A percentile compares a stretch with the other conserved stretches of the same genome.
phyloP scores from a whole-genome alignment of 768 basidiomycete genomes.

The Chalciporus sphaerocephalus region DNA sequence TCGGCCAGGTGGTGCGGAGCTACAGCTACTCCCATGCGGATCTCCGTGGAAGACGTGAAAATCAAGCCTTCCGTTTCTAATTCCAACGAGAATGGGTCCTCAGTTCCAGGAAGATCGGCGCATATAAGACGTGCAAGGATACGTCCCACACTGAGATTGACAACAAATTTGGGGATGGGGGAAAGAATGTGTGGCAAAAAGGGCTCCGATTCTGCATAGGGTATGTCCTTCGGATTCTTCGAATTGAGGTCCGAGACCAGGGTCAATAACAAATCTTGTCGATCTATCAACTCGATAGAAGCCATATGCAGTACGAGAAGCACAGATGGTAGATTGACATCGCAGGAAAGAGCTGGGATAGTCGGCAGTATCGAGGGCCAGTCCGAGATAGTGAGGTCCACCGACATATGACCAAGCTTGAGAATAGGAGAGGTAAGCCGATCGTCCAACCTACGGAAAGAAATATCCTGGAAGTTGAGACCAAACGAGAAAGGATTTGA shows the following conservation, averaged over 20 bases:
- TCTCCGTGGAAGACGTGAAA: slow-evolving; percentile 41
- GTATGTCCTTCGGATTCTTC: slow-evolving; percentile 9
- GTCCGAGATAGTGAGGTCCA: slow-evolving; percentile 44
- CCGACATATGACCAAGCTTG: slow-evolving; percentile 32
- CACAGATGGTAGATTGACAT: slow-evolving; percentile 56
- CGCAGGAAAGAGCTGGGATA: slow-evolving; percentile 31
- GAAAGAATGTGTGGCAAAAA: slow-evolving; percentile 31
- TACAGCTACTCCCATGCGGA: slow-evolving; percentile 27
- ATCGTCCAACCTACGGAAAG: slow-evolving; percentile 42
- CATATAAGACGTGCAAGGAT: slow-evolving; percentile 51
- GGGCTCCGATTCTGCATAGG: slow-evolving; percentile 3
- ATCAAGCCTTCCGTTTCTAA: slow-evolving; percentile 52
- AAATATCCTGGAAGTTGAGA: slow-evolving; percentile 40
- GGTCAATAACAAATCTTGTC: slow-evolving; percentile 46
- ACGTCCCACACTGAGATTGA: slow-evolving; percentile 48
- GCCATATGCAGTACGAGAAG: slow-evolving; percentile 43
- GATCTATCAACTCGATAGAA: slow-evolving; percentile 49
- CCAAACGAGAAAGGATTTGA: slow-evolving; percentile 48
- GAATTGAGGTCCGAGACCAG: slow-evolving; percentile 26
- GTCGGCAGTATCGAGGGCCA: slow-evolving; percentile 56
- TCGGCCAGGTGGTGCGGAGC: slow-evolving; percentile 19
- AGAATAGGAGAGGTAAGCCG: slow-evolving; percentile 25
- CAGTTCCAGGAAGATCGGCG: slow-evolving; percentile 33
- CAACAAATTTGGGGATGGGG: slow-evolving; percentile 46
- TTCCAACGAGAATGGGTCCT: slow-evolving; percentile 50